Conservation (phyloP, 176 grass and related monocot species). For the Oryza longistaminata region DNA sequence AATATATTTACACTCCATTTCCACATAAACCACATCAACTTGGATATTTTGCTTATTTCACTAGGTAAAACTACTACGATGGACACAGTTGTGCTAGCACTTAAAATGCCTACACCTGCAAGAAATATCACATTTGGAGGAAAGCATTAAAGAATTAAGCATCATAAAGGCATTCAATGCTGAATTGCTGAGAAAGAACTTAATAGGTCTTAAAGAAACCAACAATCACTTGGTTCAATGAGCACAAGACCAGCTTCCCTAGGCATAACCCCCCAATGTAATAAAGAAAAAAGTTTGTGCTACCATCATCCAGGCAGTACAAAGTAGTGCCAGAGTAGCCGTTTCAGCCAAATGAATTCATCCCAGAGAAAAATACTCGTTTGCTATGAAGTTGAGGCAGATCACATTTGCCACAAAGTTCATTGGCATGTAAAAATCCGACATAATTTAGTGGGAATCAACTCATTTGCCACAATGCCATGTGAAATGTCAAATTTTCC, state of each 20-base stretch:
- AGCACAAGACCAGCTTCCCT: neutral
- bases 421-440: neutral
- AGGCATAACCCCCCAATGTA: neutral
- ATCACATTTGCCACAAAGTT: neutral
- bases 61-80: neutral
- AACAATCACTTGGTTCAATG: neutral
- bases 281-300: neutral
- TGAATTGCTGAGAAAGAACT: neutral
- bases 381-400: neutral
- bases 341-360: neutral
- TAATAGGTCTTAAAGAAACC: neutral
- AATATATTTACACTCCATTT: too few relatives aligned
- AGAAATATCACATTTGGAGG: neutral
- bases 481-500: neutral
- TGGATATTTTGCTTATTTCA: neutral
- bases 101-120: neutral
- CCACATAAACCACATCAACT: neutral
- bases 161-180: neutral
- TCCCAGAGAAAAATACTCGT: neutral
- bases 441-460: neutral
- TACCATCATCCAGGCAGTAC: neutral
- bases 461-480: neutral
- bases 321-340: neutral
- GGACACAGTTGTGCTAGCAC: neutral
- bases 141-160: neutral